phyloP scores from a whole-genome alignment of 495 filamentous ascomycete genomes.

The Penicillium silybi region DNA sequence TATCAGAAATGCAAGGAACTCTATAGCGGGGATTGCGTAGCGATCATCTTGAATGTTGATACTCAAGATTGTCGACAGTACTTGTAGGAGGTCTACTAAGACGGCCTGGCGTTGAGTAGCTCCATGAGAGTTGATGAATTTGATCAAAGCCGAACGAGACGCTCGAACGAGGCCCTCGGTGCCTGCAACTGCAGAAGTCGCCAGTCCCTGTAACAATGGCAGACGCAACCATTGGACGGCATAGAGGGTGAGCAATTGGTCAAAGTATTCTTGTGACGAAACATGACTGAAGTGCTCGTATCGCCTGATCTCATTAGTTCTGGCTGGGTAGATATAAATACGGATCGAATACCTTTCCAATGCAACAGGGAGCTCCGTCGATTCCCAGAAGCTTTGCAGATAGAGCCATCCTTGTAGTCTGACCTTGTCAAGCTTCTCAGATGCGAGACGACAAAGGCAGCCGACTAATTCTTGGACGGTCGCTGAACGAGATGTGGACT shows the following conservation, averaged over 20 bases:
- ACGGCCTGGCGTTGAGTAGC: slow-evolving; percentile 26
- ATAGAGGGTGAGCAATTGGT: slow-evolving; percentile 38
- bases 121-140: slow-evolving; percentile 37
- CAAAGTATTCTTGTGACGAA: slow-evolving; percentile 41
- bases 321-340: not conserved
- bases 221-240: slow-evolving; percentile 35
- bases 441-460: slow-evolving; percentile 63
- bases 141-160: slow-evolving; percentile 64
- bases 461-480: slow-evolving; percentile 30
- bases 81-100: slow-evolving; percentile 35
- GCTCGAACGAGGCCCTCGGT: slow-evolving; percentile 76
- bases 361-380: slow-evolving; percentile 26
- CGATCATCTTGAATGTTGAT: slow-evolving; percentile 58
- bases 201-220: slow-evolving; percentile 65
- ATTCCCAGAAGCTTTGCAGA: slow-evolving; percentile 41
- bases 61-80: slow-evolving; percentile 41
- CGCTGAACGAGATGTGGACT: slow-evolving; percentile 6
- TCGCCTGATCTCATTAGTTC: slow-evolving; percentile 31
- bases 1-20: slow-evolving; percentile 70
- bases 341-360: slow-evolving; percentile 28
- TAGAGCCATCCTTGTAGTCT: slow-evolving; percentile 61
- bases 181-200: slow-evolving; percentile 78
- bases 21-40: slow-evolving; percentile 68
- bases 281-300: slow-evolving; percentile 45
- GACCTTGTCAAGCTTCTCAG: slow-evolving; percentile 87